Conservation (phyloP, 169 alveolate genomes). For the Cryptosporidium meleagridis region DNA sequence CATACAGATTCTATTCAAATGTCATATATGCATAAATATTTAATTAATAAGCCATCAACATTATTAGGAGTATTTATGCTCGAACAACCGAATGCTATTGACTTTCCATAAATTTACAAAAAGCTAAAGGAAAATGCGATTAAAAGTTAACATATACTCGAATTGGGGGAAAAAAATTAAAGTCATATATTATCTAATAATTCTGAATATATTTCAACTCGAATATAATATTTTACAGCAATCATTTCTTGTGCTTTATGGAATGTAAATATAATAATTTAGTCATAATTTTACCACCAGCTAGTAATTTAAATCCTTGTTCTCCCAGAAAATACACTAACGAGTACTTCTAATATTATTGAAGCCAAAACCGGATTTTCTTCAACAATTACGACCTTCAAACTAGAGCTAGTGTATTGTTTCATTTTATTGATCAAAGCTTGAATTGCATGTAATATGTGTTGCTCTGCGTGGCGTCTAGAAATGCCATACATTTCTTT, state of each 20-base stretch:
- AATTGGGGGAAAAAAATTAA: background rate
- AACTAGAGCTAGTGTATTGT: background rate
- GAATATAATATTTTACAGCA: too few species aligned
- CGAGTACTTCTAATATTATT: background rate
- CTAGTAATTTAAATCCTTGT: background rate
- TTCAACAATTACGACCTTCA: constrained; percentile 38
- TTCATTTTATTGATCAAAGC: background rate
- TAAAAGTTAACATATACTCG: background rate
- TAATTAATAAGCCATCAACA: too few species aligned
- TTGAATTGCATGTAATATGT: background rate
- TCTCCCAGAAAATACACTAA: constrained; percentile 46
- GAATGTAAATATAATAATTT: background rate
- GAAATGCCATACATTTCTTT: background rate
- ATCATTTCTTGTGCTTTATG: too few species aligned
- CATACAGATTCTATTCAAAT: too few species aligned
- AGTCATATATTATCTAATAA: background rate
- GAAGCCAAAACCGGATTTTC: background rate
- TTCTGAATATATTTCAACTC: background rate
- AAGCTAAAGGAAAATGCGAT: too few species aligned
- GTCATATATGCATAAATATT: too few species aligned
- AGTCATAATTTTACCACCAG: background rate
- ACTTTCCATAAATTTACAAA: too few species aligned
- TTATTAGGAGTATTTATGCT: too few species aligned
- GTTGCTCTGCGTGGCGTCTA: background rate
- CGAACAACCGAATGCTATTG: too few species aligned